Base-by-base conservation (phyloP, 1,139 yeast genomes). In the Sugiyamaella grinbergsii region DNA sequence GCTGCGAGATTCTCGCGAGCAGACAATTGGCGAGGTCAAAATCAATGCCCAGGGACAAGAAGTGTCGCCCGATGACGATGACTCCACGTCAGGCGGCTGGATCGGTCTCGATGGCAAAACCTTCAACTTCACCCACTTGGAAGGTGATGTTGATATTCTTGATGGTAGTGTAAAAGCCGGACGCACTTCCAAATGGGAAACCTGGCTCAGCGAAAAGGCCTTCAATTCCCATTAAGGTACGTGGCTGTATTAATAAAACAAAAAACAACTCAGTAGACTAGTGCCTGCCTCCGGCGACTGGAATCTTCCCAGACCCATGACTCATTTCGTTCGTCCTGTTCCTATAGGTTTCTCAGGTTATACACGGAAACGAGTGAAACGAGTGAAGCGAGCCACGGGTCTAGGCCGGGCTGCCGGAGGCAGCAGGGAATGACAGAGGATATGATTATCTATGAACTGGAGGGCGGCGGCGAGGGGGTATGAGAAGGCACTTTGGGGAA, bases 201-300 rank as follows among this genome's bases (percentile, higher is more conserved):
- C 82, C 58, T 90, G 96, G 96, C 72, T 89, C 42, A 86, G 83
- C 58, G 93, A 83, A 64, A 75, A 78, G 57, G 85, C 82, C 11
- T 38, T 52, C 29, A 60, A 58, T 34, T 23, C 37, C 13, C 15
- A 23, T 39, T 33, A 33, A 13, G 19, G 19, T 13, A 13, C 11
- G n/a, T n/a, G n/a, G n/a, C n/a, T n/a, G n/a, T n/a, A n/a, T 13
- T 11, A 4, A 34, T 34, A 16, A 15, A 34, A 8, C 19, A 33
- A 13, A 28, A 28, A 7, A 10, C 4, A n/a, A 29, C n/a, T n/a
- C n/a, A n/a, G n/a, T n/a, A n/a, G n/a, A n/a, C 4, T 15, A 29
- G 16, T 16, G 13, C 13, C 16, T 4, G 33, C 33, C 33, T 34
- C 23, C 23, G 24, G 39, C 24, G 39, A 15, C 37, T 16, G 37